Conservation (phyloP, 2,329 filamentous ascomycete genomes). For the Thielaviopsis populi region DNA sequence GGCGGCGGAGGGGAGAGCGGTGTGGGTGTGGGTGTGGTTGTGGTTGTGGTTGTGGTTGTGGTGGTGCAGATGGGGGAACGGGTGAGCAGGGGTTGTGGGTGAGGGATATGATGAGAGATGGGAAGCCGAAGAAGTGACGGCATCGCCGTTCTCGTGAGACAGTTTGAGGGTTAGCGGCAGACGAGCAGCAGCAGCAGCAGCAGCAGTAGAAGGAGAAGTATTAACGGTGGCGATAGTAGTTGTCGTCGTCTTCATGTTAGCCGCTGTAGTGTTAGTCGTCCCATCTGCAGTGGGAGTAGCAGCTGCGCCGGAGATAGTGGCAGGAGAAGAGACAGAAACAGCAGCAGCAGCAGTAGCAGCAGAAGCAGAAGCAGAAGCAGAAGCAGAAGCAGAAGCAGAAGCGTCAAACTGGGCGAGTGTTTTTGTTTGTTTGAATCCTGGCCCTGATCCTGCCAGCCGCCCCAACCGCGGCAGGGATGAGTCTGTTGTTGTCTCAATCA, state of each 20-base stretch:
- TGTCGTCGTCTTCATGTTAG: neutral
- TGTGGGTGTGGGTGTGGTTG: conserved; percentile 19
- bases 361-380: neutral
- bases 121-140: neutral
- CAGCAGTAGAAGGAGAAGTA: neutral
- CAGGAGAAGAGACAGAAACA: neutral
- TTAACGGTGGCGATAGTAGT: neutral
- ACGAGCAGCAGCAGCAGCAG: neutral
- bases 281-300: neutral
- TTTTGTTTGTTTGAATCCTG: neutral
- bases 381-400: neutral
- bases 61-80: neutral
- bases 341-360: neutral
- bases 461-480: neutral
- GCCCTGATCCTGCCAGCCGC: neutral
- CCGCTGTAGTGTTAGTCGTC: neutral
- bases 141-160: neutral
- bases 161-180: neutral
- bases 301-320: neutral
- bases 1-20: neutral
- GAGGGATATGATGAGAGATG: neutral
- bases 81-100: neutral
- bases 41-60: conserved; percentile 20
- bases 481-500: neutral
- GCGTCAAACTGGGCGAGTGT: neutral